Conservation (phyloP, 2,329 filamentous ascomycete genomes). For the Diaporthe helianthi region DNA sequence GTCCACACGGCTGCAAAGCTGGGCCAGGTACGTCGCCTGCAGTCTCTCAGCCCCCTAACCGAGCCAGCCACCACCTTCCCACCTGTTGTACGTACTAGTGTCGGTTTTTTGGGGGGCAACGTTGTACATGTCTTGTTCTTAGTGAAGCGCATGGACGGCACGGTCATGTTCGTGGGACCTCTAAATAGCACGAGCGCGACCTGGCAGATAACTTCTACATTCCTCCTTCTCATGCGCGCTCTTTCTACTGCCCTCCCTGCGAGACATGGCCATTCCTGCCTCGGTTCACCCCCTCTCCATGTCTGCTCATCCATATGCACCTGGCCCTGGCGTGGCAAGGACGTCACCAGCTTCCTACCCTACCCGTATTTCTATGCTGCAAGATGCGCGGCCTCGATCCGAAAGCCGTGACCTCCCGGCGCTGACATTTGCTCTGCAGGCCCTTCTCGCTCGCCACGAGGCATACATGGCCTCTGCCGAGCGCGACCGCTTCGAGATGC, state of each 20-base stretch:
- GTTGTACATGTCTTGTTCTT: slow-evolving; percentile 9
- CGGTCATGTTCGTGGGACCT: slow-evolving; percentile 2
- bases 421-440: slow-evolving; percentile 82
- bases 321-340: slow-evolving; percentile 14
- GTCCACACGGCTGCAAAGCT: slow-evolving; percentile 85
- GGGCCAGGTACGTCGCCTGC: slow-evolving; percentile 76
- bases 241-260: background rate
- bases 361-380: slow-evolving; percentile 10
- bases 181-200: slow-evolving; percentile 3
- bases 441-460: slow-evolving; percentile 89
- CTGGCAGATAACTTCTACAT: background rate
- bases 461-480: slow-evolving; percentile 93
- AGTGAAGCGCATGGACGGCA: background rate
- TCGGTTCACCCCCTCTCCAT: slow-evolving; percentile 4
- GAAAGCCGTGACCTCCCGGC: slow-evolving; percentile 47
- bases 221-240: background rate
- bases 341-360: slow-evolving; percentile 7
- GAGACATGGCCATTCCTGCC: slow-evolving; percentile 38
- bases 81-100: background rate
- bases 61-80: slow-evolving; percentile 14
- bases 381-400: slow-evolving; percentile 27
- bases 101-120: slow-evolving; percentile 12
- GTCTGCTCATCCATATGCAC: slow-evolving; percentile 15
- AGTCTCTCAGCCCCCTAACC: slow-evolving; percentile 11
- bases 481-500: slow-evolving; percentile 78